These are phyloP conservation scores for Dioszegia aurantiaca DNA, from an alignment of 768 basidiomycete species.

Conservation along the genomic window DNA sequence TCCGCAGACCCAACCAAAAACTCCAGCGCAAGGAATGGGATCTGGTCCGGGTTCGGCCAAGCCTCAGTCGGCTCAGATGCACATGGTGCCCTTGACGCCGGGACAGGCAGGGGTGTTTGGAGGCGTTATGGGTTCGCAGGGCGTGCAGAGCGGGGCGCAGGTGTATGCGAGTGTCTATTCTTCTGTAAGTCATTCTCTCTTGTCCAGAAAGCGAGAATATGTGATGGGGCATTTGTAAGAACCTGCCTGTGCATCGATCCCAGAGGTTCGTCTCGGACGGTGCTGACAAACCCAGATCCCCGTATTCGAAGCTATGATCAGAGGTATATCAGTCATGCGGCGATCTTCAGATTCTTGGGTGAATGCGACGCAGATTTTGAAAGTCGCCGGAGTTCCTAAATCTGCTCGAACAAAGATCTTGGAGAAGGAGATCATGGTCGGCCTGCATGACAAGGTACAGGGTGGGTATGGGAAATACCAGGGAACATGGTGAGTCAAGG, in stretches of 20 bases:
- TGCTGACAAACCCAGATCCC: constrained; percentile 51
- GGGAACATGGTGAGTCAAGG: constrained; percentile 83
- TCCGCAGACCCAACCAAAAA: not conserved
- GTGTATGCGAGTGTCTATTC: constrained; percentile 52
- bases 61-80: not conserved
- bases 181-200: constrained; percentile 41
- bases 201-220: too few relatives aligned
- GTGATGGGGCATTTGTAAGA: too few relatives aligned
- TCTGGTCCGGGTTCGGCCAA: not conserved
- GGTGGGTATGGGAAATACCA: constrained; percentile 98
- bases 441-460: constrained; percentile 96
- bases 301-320: constrained; percentile 97
- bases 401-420: constrained; percentile 88
- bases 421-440: constrained; percentile 90
- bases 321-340: constrained; percentile 98
- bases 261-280: not conserved
- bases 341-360: constrained; percentile 80
- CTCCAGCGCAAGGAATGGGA: not conserved
- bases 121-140: constrained; percentile 21
- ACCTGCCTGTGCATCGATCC: not conserved
- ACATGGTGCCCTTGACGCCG: constrained; percentile 8
- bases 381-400: constrained; percentile 97
- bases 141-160: constrained; percentile 18
- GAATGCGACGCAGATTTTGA: constrained; percentile 98
- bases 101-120: constrained; percentile 19